A percentile compares a stretch with the other conserved stretches of the same genome.
These are phyloP conservation scores for Sphenostylis stenocarpa DNA, from an alignment of 306 rosid species.

Conservation along the genomic window DNA sequence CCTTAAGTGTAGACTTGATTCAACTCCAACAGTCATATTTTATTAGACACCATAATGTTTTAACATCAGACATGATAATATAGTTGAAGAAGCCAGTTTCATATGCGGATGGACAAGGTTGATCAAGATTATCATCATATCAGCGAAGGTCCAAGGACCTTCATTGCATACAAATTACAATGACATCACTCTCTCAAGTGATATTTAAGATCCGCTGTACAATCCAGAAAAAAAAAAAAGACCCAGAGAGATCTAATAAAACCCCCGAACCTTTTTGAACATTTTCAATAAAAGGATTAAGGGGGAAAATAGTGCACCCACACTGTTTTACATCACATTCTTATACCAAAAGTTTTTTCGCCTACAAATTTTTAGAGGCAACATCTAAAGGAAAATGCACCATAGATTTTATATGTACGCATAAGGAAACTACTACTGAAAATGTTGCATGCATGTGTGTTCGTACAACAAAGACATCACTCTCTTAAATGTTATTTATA, in stretches of 20 bases:
- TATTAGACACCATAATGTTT: not conserved
- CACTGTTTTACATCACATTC: not conserved
- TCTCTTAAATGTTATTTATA: not conserved
- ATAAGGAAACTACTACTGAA: not conserved
- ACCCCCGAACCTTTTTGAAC: not conserved
- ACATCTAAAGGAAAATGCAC: not conserved
- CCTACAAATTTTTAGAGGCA: not conserved
- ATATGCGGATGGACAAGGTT: not conserved
- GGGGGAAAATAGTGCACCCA: not conserved
- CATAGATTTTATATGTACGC: no score
- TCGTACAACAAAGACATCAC: not conserved
- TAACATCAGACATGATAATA: not conserved
- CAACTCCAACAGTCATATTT: not conserved
- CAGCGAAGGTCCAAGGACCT: not conserved
- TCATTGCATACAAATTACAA: not conserved
- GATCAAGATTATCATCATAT: not conserved
- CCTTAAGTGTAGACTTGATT: conserved; percentile 4
- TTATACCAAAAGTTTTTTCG: not conserved
- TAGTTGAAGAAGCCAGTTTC: not conserved
- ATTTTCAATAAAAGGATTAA: not conserved
- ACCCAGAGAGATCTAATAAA: not conserved
- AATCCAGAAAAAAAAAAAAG: not conserved
- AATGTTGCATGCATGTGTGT: no score
- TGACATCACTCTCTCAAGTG: not conserved
- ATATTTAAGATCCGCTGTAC: not conserved